phyloP scores from a whole-genome alignment of 169 alveolate species.

The Plasmodium fragile region DNA sequence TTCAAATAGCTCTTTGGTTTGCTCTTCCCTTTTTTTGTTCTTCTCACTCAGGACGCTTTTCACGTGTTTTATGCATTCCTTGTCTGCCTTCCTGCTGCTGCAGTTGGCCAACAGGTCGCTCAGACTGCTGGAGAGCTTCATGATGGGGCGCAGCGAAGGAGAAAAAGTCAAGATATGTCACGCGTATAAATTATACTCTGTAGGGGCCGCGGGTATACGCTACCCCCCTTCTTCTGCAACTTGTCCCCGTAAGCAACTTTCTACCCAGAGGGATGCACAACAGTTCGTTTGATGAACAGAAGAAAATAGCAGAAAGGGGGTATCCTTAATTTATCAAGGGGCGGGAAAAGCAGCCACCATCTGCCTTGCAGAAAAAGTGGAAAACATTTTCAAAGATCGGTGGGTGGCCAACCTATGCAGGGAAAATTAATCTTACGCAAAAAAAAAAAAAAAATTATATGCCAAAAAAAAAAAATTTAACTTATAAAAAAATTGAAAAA shows the following conservation, averaged over 20 bases:
- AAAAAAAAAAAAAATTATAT: neutral
- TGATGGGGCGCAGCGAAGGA: neutral
- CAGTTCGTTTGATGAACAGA: neutral
- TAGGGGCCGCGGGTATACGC: neutral
- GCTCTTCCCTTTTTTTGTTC: conserved; percentile 2
- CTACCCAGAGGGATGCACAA: neutral
- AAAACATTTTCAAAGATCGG: neutral
- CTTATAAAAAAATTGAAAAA: neutral
- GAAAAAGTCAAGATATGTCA: neutral
- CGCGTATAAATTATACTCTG: neutral
- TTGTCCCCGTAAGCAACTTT: neutral
- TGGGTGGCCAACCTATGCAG: neutral
- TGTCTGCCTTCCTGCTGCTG: neutral
- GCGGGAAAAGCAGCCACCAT: neutral
- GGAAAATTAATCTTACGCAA: neutral
- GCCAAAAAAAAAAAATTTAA: neutral
- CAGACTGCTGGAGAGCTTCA: conserved; percentile 3
- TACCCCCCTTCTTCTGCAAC: neutral
- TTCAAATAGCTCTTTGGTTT: conserved; percentile 25
- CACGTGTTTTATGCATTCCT: neutral
- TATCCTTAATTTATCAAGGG: neutral
- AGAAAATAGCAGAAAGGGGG: neutral
- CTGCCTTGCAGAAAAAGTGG: neutral
- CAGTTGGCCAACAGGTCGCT: neutral
- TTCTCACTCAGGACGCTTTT: conserved; percentile 2